phyloP scores from a whole-genome alignment of 2,329 filamentous ascomycete genomes.

The Dothideomycetes sp. region DNA sequence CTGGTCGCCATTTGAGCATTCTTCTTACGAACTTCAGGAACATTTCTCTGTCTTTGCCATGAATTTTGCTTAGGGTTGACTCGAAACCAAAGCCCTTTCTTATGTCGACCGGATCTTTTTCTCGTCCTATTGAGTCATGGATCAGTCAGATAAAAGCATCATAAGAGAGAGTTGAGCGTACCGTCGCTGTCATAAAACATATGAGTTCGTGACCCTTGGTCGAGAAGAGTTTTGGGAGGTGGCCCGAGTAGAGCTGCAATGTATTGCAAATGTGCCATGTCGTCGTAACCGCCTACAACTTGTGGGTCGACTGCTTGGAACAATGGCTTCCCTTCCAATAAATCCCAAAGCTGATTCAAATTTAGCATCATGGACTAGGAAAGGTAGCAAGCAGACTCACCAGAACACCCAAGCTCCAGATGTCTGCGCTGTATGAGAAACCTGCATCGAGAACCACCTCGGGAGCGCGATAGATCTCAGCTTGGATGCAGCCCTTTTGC shows the following conservation, averaged over 20 bases:
- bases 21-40: conserved; percentile 27
- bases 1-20: conserved; percentile 30
- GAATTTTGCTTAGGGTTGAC: not conserved
- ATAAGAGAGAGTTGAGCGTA: too few species aligned
- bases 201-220: conserved; percentile 21
- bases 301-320: too few species aligned
- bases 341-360: too few species aligned
- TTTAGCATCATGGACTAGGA: too few species aligned
- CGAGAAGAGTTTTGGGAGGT: conserved; percentile 28
- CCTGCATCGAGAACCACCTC: not conserved
- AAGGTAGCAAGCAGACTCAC: too few species aligned
- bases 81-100: too few species aligned
- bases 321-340: too few species aligned
- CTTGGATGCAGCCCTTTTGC: not conserved
- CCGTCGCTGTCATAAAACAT: conserved; percentile 23
- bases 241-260: conserved; percentile 32
- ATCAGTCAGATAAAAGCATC: too few species aligned
- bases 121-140: too few species aligned
- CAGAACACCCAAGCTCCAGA: too few species aligned
- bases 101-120: too few species aligned
- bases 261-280: conserved; percentile 18
- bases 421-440: not conserved
- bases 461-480: not conserved
- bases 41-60: conserved; percentile 17
- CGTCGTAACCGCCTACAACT: conserved; percentile 17